Conservation (phyloP, 169 alveolate species). For the Cryptosporidium canis region DNA sequence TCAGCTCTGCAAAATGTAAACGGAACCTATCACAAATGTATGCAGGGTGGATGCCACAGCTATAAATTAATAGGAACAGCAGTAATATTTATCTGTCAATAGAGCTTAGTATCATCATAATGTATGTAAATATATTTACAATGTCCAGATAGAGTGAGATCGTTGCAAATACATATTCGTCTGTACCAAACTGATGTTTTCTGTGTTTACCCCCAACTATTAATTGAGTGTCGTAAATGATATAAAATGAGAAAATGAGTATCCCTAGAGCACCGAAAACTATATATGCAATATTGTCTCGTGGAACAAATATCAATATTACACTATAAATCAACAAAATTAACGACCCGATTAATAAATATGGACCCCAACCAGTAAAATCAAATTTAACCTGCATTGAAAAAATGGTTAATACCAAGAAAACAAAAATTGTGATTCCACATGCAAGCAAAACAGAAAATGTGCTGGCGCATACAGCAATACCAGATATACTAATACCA, state of each 20-base stretch:
- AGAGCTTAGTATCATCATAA: constrained; percentile 69
- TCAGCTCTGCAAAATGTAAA: constrained; percentile 90
- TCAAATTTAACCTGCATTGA: constrained; percentile 84
- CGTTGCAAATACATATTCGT: constrained; percentile 92
- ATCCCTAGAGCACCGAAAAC: constrained; percentile 82
- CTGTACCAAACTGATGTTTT: constrained; percentile 87
- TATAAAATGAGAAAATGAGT: constrained; percentile 83
- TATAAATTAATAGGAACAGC: constrained; percentile 30
- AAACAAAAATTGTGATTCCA: constrained; percentile 81
- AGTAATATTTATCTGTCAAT: constrained; percentile 1
- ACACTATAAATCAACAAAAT: constrained; percentile 73
- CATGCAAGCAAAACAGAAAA: constrained; percentile 78
- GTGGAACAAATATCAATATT: constrained; percentile 72
- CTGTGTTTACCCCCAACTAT: constrained; percentile 90
- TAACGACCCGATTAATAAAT: constrained; percentile 73
- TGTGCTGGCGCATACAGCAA: constrained; percentile 72
- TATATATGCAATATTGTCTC: constrained; percentile 67
- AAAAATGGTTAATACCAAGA: constrained; percentile 79
- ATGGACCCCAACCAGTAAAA: constrained; percentile 83
- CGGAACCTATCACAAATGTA: constrained; percentile 92
- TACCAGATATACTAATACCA: constrained; percentile 72
- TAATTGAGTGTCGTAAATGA: constrained; percentile 89
- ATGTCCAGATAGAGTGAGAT: constrained; percentile 89
- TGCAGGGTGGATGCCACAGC: constrained; percentile 95
- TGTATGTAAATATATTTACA: constrained; percentile 83